Evolutionary conservation across 106 monocot genomes (phyloP), one percentile per base, ranked within the genome.

Genomic region (Alisma plantagoaquatica): DNA sequence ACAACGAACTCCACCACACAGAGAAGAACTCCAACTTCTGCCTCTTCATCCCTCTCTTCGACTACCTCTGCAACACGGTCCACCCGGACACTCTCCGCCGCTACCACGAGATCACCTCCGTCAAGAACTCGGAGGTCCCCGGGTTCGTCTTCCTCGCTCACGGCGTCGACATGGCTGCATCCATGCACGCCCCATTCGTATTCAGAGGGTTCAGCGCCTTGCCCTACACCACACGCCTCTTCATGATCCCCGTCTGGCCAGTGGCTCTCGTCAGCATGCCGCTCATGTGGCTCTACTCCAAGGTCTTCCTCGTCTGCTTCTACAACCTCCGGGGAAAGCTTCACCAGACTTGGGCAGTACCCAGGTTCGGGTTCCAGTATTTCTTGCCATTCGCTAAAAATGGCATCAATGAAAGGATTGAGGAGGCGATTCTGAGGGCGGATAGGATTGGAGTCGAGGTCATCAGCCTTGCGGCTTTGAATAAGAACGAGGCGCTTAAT

Each of bases 1-100:
- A 98, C 45, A 78, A 82, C 27, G 77, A 67, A 57, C 52, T 98
- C 43, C 98, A 98, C 43, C 89, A 98, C 73, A 85, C 14, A 25
- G 77, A 98, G 52, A 70, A 71, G 55, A 48, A 74, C 56, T 73
- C 71, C 28, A 98, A 98, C 53, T 90, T 74, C 66, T 98, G 90
- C 82, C 85, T 98, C 20, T 98, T 98, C 61, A 98, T 98, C 89
- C 98, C 98, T 26, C 25, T 90, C 2, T 98, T 85, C 55, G 98
- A 98, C 73, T 43, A 42, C 1, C 26, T 98, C 22, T 84, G 98
- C 14, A 66, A 67, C 19, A 90, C 98, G 10, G 41, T 98, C 17
- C 67, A 90, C 38, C 18, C 22, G 23, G 82, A 82, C 14, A 38
- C 35, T 7, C 6, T 38, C 14, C 35, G 9, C 35, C 6, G 9